Evolutionary conservation across 208 protist species (phyloP).

Genomic region (Acanthamoeba royreba): DNA sequence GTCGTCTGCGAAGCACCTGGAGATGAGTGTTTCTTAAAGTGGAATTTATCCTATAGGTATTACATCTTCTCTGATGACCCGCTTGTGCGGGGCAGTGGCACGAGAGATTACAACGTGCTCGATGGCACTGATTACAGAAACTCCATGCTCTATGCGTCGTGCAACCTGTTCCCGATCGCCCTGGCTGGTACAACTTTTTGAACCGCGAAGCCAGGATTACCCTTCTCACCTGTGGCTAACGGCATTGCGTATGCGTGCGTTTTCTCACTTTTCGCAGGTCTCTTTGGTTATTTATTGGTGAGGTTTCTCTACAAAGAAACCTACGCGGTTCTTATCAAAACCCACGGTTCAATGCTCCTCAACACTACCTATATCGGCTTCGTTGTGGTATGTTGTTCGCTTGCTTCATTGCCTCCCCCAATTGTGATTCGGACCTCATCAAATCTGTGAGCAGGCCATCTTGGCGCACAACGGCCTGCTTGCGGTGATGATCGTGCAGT

Average conservation of each 20-base stretch:
- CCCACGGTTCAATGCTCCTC: background rate
- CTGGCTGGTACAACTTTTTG: background rate
- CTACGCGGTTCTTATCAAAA: background rate
- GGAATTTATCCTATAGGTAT: too few relatives aligned
- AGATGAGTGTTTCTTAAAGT: background rate
- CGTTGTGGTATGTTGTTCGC: background rate
- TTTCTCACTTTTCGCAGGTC: background rate
- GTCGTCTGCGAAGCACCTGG: background rate
- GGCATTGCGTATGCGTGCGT: background rate
- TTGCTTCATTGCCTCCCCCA: background rate
- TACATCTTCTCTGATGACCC: constrained; percentile 5
- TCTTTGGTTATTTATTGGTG: too few relatives aligned
- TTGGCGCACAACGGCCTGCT: constrained; percentile 43
- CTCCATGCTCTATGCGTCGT: background rate
- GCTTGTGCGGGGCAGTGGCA: background rate
- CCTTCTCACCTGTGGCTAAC: background rate
- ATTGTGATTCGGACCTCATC: background rate
- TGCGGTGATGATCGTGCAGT: constrained; percentile 28
- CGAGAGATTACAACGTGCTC: constrained; percentile 10
- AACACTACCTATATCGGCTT: constrained; percentile 41
- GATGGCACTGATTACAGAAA: background rate
- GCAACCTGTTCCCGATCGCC: constrained; percentile 2
- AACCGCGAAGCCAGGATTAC: background rate
- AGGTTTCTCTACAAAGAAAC: background rate
- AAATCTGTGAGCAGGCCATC: background rate